These are phyloP conservation scores for Arthrinium phaeospermum DNA, from an alignment of 2,329 filamentous ascomycete genomes.

Conservation along the genomic window DNA sequence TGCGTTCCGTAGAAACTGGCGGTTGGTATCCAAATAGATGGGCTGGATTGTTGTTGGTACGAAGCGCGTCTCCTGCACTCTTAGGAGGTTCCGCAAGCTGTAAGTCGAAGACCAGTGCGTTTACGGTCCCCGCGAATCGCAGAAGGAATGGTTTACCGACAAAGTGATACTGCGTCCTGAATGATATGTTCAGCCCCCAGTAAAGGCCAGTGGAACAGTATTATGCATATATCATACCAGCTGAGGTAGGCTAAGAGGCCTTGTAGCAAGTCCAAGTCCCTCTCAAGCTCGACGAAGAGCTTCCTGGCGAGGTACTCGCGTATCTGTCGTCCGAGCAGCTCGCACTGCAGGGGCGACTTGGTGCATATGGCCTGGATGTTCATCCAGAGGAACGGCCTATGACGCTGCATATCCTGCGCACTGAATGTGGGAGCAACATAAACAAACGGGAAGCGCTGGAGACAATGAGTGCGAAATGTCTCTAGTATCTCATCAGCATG, in stretches of 20 bases:
- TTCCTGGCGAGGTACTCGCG: neutral
- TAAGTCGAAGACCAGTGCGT: neutral
- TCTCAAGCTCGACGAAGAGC: conserved; percentile 1
- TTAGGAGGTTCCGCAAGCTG: neutral
- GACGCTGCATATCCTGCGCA: neutral
- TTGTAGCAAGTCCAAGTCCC: neutral
- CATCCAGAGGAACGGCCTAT: neutral
- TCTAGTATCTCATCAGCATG: neutral
- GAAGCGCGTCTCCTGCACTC: neutral
- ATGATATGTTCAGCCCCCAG: neutral
- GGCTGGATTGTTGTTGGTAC: neutral
- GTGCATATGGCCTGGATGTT: neutral
- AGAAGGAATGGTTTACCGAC: neutral
- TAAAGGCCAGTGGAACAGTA: too few species aligned
- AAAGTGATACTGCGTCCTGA: neutral
- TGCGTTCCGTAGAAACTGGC: neutral
- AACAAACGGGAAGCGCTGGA: neutral
- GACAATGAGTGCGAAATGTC: neutral
- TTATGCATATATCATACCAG: neutral
- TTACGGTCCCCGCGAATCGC: neutral
- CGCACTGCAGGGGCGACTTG: neutral
- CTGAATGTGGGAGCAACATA: neutral
- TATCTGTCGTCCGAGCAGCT: neutral
- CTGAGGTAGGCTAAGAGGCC: neutral
- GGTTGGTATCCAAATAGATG: neutral